These are phyloP conservation scores for Penicillium glabrum DNA, from an alignment of 2,329 filamentous ascomycete genomes.

Conservation along the genomic window DNA sequence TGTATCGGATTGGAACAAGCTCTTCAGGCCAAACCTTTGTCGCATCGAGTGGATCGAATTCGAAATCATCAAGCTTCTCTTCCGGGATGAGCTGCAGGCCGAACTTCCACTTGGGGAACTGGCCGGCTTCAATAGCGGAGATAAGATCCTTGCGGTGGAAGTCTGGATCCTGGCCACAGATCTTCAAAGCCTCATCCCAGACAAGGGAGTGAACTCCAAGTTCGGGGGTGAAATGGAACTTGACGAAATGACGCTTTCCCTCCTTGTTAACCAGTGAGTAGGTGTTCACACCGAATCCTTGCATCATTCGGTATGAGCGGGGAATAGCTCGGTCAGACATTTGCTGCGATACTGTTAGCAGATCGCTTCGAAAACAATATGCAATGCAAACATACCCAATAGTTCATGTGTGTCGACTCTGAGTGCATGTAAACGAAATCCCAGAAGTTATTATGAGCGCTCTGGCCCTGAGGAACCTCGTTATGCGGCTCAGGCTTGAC, in stretches of 20 bases:
- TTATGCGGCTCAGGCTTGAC: conserved; percentile 44
- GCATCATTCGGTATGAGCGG: conserved; percentile 38
- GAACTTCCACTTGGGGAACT: conserved; percentile 76
- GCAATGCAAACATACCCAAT: conserved; percentile 23
- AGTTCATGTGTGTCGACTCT: conserved; percentile 35
- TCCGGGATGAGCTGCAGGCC: conserved; percentile 78
- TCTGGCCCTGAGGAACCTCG: conserved; percentile 52
- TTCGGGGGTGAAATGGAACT: conserved; percentile 36
- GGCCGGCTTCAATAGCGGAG: conserved; percentile 70
- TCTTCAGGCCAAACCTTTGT: conserved; percentile 88
- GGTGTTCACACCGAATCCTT: conserved; percentile 39
- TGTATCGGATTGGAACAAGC: conserved; percentile 69
- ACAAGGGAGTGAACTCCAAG: conserved; percentile 36
- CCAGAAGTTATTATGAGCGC: conserved; percentile 54
- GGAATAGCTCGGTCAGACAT: conserved; percentile 40
- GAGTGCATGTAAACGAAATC: conserved; percentile 37
- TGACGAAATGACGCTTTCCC: conserved; percentile 36
- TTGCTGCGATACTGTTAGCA: conserved; percentile 22
- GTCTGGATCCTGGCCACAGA: conserved; percentile 73
- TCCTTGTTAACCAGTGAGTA: conserved; percentile 33
- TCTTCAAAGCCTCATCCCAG: conserved; percentile 71
- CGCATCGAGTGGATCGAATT: conserved; percentile 81
- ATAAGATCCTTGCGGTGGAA: conserved; percentile 78
- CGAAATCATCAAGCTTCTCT: conserved; percentile 70
- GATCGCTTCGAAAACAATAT: not conserved